These are phyloP conservation scores for Mucuna pruriens DNA, from an alignment of 306 rosid species.

Conservation along the genomic window DNA sequence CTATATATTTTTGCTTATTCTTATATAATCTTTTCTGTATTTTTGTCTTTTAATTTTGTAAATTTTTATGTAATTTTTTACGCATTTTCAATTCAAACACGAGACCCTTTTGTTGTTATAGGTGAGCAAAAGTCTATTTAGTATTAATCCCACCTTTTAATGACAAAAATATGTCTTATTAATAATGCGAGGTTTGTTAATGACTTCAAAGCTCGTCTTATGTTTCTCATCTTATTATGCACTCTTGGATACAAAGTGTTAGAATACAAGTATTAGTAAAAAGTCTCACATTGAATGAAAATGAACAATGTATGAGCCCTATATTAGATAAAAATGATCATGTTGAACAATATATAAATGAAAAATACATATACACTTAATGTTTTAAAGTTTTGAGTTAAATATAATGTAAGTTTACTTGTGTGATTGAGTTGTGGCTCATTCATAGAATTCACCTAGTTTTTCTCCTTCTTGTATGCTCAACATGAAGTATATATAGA, in stretches of 20 bases:
- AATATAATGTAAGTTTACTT: no score
- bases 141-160: slow-evolving; percentile 5
- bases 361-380: no score
- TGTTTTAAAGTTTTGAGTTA: no score
- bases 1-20: background rate
- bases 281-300: no score
- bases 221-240: background rate
- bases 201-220: background rate
- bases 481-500: background rate
- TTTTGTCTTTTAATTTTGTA: background rate
- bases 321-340: no score
- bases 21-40: background rate
- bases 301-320: no score
- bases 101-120: background rate
- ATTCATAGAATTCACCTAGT: no score
- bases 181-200: background rate
- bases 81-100: background rate
- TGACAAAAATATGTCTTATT: background rate
- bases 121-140: background rate
- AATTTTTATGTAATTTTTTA: no score
- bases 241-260: background rate
- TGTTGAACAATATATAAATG: no score
- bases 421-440: no score
- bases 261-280: no score
- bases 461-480: no score